A percentile compares a stretch with the other conserved stretches of the same genome.
These are phyloP conservation scores for Cryphonectria carpinicola DNA, from an alignment of 2,329 filamentous ascomycete genomes.

Conservation along the genomic window DNA sequence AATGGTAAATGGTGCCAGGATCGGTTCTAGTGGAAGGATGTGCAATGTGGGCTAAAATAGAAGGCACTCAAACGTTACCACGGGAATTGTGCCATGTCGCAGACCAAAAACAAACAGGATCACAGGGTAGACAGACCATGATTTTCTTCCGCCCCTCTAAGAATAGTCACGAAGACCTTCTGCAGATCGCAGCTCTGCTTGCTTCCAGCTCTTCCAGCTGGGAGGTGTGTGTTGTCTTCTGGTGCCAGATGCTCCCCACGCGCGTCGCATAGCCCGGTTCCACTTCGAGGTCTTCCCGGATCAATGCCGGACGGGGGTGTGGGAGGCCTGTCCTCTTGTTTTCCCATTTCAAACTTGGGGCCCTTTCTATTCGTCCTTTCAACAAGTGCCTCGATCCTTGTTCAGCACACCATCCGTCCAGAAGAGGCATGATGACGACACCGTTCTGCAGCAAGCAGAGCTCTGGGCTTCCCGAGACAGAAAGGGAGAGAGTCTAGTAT, in stretches of 20 bases:
- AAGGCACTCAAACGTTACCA: constrained; percentile 18
- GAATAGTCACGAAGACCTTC: constrained; percentile 15
- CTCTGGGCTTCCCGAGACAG: constrained; percentile 2
- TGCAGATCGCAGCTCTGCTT: constrained; percentile 5
- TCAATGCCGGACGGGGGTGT: constrained; percentile 21
- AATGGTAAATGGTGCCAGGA: background rate
- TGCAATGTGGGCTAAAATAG: constrained; percentile 7
- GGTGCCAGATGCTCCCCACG: constrained; percentile 9
- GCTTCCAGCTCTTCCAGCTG: background rate
- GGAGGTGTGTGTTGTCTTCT: background rate
- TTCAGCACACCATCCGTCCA: constrained; percentile 16
- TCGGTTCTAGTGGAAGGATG: background rate
- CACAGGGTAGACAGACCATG: background rate
- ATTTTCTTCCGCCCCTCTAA: background rate
- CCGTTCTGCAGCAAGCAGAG: background rate
- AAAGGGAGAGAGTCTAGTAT: background rate
- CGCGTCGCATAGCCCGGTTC: constrained; percentile 7
- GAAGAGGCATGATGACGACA: constrained; percentile 28
- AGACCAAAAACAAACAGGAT: background rate
- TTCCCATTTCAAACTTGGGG: constrained; percentile 14
- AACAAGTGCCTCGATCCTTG: constrained; percentile 13
- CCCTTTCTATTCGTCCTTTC: constrained; percentile 13
- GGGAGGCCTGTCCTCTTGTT: constrained; percentile 15
- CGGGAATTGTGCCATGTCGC: background rate
- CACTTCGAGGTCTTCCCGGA: constrained; percentile 1